Conservation (phyloP, 306 rosid genomes). For the peach (Prunus persica) region Prunus_persica_NCBIv2 NC_034010.1:28306501-28307000, state of each 20-base stretch:
- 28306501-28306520: background rate
- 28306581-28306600: too few species aligned
- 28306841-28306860: conserved; percentile 19
- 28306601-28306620: too few species aligned
- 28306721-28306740: too few species aligned
- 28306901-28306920: conserved; percentile 33
- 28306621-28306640: too few species aligned
- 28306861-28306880: conserved; percentile 31
- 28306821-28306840: conserved; percentile 13
- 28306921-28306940: conserved; percentile 27
- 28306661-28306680: background rate
- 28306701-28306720: too few species aligned
- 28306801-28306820: background rate
- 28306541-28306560: background rate
- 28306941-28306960: background rate
- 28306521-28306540: background rate
- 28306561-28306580: background rate
- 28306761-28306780: background rate
- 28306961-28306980: conserved; percentile 9
- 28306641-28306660: too few species aligned
- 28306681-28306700: too few species aligned
- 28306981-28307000: conserved; percentile 13
- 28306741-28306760: too few species aligned
- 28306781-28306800: background rate
- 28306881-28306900: conserved; percentile 18